Base-by-base conservation (phyloP, 2,329 filamentous ascomycete genomes). In the Talaromyces sp. region DNA sequence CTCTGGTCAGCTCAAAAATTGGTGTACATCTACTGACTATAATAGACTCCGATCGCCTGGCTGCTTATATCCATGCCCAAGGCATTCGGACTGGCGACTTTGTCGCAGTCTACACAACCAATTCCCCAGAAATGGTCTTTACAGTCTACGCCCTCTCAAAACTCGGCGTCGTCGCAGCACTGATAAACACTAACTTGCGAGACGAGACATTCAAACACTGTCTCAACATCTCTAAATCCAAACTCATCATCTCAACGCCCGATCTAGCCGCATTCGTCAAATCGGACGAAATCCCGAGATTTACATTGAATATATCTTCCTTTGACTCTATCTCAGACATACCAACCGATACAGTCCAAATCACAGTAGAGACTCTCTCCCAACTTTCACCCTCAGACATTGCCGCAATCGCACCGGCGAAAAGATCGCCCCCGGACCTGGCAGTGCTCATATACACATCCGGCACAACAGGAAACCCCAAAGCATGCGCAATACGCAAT, bases 91-190 rank as follows among this genome's bases (percentile, higher is more conserved):
- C 73, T 0, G 77, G 78, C 2, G 80, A 83, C 65, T 77, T 77
- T 52, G 77, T 84, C 16, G 80, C 76, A 4, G 75, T 83, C 1
- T 84, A 82, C 70, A 81, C 77, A 57, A 80, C 75, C 13, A 84
- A 84, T 66, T 83, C 80, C 0, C 81, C 80, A 0, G 82, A 83
- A 67, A 82, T 83, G 79, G 74, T 82, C 1, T 73, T 82, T 19
- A 72, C 73, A 1, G 72, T 79, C 14, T 75, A 80, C 54, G 81
- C 81, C 0, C 70, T 83, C n/a, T 76, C 80, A 0, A 82, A 81
- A 65, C 65, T 84, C 41, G 80, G 81, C 19, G 80, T 78, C 14
- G 76, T 81, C 6, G 74, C 77, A 43, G 80, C 79, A 3, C 72
- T 84, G 66, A 78, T 84, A 31, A 84, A 84, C 67, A 81, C 74